These are phyloP conservation scores for Diaporthe ampelina DNA, from an alignment of 2,329 filamentous ascomycete genomes.

Conservation along the genomic window DNA sequence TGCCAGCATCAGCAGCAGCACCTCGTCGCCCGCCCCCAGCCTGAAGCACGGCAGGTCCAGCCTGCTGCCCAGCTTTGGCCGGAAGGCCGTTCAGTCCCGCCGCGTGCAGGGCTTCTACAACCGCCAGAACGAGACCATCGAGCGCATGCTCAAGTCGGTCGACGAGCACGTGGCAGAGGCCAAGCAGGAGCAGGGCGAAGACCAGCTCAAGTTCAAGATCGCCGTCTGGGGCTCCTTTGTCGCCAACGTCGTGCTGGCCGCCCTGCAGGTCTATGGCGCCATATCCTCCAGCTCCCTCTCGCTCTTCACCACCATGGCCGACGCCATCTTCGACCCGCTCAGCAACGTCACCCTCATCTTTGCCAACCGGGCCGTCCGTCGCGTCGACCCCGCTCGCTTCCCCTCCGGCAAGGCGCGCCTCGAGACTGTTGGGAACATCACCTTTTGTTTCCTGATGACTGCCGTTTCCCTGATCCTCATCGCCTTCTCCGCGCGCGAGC, in stretches of 20 bases:
- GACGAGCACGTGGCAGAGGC: constrained; percentile 90
- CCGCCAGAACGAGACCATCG: constrained; percentile 92
- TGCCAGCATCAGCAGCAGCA: constrained; percentile 25
- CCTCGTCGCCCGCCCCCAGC: constrained; percentile 38
- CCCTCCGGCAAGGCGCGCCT: constrained; percentile 94
- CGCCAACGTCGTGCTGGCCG: constrained; percentile 84
- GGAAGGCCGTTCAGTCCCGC: constrained; percentile 50
- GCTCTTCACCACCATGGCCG: constrained; percentile 97
- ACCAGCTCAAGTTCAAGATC: constrained; percentile 82
- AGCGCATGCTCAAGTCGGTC: constrained; percentile 90
- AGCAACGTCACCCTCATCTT: constrained; percentile 91
- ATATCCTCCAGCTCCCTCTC: constrained; percentile 90
- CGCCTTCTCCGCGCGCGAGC: constrained; percentile 83
- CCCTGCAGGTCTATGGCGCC: constrained; percentile 90
- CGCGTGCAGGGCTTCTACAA: constrained; percentile 87
- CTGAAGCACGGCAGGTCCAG: constrained; percentile 38
- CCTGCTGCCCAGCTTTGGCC: constrained; percentile 51
- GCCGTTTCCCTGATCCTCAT: constrained; percentile 93
- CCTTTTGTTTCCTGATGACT: constrained; percentile 97
- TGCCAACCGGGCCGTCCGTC: constrained; percentile 88
- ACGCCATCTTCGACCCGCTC: constrained; percentile 92
- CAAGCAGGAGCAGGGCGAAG: constrained; percentile 82
- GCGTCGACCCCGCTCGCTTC: constrained; percentile 87
- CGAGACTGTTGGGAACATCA: constrained; percentile 95
- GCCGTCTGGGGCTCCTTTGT: constrained; percentile 77